phyloP scores from a whole-genome alignment of 306 rosid genomes.

The Lithocarpus polystachyus region DNA sequence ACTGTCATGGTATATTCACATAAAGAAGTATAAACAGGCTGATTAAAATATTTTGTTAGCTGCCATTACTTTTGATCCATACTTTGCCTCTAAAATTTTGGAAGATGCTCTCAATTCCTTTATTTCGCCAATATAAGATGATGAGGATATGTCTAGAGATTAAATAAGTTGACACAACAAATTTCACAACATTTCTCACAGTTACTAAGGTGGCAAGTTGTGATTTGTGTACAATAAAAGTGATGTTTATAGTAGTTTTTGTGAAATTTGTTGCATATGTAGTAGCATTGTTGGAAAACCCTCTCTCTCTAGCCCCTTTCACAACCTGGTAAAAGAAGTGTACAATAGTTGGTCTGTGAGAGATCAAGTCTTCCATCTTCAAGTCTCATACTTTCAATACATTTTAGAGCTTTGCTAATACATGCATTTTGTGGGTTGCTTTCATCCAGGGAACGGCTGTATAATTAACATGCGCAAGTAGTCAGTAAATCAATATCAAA shows the following conservation, averaged over 20 bases:
- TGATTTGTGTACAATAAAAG: no score
- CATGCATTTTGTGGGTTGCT: background rate
- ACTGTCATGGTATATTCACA: no score
- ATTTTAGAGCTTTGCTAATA: background rate
- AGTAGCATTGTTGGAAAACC: no score
- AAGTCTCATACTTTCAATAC: background rate
- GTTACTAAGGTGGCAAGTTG: no score
- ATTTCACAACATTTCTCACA: no score
- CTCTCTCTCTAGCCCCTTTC: no score
- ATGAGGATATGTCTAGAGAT: background rate
- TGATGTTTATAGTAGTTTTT: no score
- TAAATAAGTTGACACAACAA: no score
- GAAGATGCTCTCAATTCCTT: background rate
- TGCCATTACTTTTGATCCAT: background rate
- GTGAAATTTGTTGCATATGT: no score
- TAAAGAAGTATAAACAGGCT: no score
- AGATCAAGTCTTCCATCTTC: background rate
- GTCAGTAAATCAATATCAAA: slow-evolving; percentile 24
- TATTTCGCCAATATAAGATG: background rate
- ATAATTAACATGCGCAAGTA: slow-evolving; percentile 8
- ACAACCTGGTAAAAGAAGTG: no score
- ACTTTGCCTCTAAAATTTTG: background rate
- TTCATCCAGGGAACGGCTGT: slow-evolving; percentile 15
- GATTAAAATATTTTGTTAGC: background rate
- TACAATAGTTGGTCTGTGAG: background rate